Conservation (phyloP, 768 basidiomycete genomes). For the Leccinum boreale region DNA sequence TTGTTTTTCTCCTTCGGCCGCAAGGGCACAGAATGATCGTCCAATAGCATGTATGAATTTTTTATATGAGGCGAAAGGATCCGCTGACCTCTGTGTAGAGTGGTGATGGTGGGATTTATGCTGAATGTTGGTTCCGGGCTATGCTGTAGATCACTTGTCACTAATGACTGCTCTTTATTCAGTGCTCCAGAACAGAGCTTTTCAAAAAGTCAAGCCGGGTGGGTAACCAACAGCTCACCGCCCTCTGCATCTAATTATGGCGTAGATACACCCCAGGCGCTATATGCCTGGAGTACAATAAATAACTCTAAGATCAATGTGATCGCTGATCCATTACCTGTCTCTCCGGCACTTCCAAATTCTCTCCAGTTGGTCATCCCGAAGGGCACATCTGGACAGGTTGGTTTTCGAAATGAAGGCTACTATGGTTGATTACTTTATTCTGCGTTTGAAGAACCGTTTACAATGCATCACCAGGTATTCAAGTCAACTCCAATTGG, state of each 20-base stretch:
- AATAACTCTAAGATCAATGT: constrained; percentile 45
- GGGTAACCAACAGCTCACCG: constrained; percentile 1
- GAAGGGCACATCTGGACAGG: constrained; percentile 33
- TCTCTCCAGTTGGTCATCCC: constrained; percentile 52
- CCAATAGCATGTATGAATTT: constrained; percentile 34
- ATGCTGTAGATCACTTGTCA: background rate
- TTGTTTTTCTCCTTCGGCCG: constrained; percentile 5
- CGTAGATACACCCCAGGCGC: constrained; percentile 45
- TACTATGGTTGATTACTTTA: constrained; percentile 44
- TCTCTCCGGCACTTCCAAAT: constrained; percentile 62
- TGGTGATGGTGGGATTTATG: constrained; percentile 66
- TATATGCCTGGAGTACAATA: constrained; percentile 53
- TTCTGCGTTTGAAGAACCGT: background rate
- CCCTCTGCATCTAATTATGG: background rate
- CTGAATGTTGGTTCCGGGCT: constrained; percentile 42
- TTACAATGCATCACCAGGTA: constrained; percentile 36
- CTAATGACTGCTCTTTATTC: background rate
- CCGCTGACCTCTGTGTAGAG: constrained; percentile 42
- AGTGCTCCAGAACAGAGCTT: constrained; percentile 69
- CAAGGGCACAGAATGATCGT: background rate
- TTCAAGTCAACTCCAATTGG: constrained; percentile 49
- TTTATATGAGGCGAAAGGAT: background rate
- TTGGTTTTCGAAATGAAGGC: constrained; percentile 58
- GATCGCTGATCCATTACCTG: constrained; percentile 46
- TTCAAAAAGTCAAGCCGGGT: constrained; percentile 61